These are phyloP conservation scores for Xerocomellus amylosporus DNA, from an alignment of 768 basidiomycete species.

Conservation along the genomic window DNA sequence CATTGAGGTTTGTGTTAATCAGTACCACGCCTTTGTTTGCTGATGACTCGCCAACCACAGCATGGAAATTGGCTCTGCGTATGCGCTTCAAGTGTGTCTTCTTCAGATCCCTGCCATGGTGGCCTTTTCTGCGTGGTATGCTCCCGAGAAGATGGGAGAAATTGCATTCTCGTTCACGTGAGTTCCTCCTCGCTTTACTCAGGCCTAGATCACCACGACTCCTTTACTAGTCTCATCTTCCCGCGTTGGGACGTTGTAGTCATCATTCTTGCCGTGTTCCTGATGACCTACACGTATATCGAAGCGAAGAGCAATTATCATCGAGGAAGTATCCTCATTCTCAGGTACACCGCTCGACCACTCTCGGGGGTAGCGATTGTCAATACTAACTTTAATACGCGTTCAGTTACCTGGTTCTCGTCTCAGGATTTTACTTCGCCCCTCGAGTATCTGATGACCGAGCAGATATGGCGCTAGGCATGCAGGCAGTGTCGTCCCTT, in stretches of 20 bases:
- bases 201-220: slow-evolving; percentile 1
- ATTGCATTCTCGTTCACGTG: slow-evolving; percentile 92
- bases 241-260: slow-evolving; percentile 97
- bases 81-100: slow-evolving; percentile 96
- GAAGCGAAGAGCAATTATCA: slow-evolving; percentile 99
- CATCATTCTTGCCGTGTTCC: slow-evolving; percentile 93
- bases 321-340: slow-evolving; percentile 90
- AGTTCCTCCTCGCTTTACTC: slow-evolving; percentile 31
- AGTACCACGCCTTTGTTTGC: not conserved
- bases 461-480: slow-evolving; percentile 9
- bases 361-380: not conserved
- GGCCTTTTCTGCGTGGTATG: slow-evolving; percentile 95
- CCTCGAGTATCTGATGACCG: slow-evolving; percentile 40
- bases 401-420: slow-evolving; percentile 83
- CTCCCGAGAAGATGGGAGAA: slow-evolving; percentile 81
- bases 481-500: slow-evolving; percentile 4
- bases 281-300: slow-evolving; percentile 98
- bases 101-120: slow-evolving; percentile 99
- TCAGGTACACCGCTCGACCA: slow-evolving; percentile 57
- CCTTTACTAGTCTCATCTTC: slow-evolving; percentile 76
- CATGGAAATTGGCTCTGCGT: slow-evolving; percentile 99
- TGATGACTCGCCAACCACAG: slow-evolving; percentile 38
- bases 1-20: slow-evolving; percentile 67
- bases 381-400: not conserved
- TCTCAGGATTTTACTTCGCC: slow-evolving; percentile 91